A percentile compares a stretch with the other conserved stretches of the same genome.
Conservation (phyloP, 1,284 basidiomycete genomes). For the Ceratobasidium sp. region DNA sequence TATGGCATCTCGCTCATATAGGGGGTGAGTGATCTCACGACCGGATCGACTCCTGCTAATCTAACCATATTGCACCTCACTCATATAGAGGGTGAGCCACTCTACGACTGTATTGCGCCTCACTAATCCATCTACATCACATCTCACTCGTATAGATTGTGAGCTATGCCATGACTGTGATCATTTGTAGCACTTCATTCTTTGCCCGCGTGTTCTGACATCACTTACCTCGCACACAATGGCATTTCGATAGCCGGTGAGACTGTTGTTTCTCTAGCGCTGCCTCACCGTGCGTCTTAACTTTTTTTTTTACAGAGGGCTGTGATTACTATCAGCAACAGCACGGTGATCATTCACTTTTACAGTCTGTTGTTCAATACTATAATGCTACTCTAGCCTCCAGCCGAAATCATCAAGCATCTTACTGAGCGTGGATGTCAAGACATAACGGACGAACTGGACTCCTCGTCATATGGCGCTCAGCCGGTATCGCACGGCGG, state of each 20-base stretch:
- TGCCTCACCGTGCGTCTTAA: background rate
- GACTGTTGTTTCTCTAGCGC: no score
- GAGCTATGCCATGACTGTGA: no score
- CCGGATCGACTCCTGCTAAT: background rate
- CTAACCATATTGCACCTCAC: background rate
- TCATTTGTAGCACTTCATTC: no score
- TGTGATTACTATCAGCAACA: background rate
- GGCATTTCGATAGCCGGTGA: no score
- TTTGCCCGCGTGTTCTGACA: background rate
- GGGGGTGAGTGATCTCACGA: background rate
- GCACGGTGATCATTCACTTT: background rate
- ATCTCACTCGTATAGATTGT: no score
- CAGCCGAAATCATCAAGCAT: background rate
- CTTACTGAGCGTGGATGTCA: slow-evolving; percentile 18
- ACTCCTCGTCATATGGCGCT: background rate
- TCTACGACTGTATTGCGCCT: background rate
- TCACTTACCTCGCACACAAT: background rate
- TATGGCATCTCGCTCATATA: background rate
- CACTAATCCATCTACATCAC: background rate
- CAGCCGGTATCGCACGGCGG: background rate
- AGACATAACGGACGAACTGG: background rate
- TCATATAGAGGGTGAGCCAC: background rate
- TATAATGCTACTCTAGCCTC: background rate
- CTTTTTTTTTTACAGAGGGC: background rate
- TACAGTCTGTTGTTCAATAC: background rate